Evolutionary conservation across 2,329 filamentous ascomycete species (phyloP).

Genomic region (Myriosclerotinia duriaeana): DNA sequence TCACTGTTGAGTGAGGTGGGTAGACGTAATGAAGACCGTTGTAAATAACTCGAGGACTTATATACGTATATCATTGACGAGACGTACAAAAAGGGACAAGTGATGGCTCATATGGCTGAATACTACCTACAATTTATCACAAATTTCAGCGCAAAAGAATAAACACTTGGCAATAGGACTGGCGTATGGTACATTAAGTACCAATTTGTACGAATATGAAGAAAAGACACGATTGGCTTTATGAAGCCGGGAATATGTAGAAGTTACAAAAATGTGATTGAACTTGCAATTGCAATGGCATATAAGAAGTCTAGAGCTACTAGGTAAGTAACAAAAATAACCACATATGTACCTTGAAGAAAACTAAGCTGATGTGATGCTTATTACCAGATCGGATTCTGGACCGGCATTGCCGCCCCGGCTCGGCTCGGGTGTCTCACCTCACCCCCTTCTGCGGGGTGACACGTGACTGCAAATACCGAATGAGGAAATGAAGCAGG

Average conservation of each 20-base stretch:
- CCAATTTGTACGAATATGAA: background rate
- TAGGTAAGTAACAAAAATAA: background rate
- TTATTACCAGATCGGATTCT: background rate
- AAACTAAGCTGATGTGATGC: background rate
- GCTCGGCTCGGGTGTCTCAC: background rate
- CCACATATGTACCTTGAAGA: background rate
- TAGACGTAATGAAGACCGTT: background rate
- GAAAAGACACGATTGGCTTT: background rate
- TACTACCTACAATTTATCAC: background rate
- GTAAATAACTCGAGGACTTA: background rate
- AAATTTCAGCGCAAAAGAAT: background rate
- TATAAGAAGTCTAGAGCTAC: background rate
- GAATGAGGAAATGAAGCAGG: background rate
- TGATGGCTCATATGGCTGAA: background rate
- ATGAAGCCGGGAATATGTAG: background rate
- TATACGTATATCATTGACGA: background rate
- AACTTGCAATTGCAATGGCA: background rate
- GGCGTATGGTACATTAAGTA: background rate
- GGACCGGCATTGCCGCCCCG: constrained; percentile 11
- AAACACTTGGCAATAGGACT: too few relatives aligned
- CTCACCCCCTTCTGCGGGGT: background rate
- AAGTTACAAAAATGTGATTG: background rate
- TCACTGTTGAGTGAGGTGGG: too few relatives aligned
- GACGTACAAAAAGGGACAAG: background rate
- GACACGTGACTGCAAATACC: background rate